These are phyloP conservation scores for Aspergillus texensis DNA, from an alignment of 2,329 filamentous ascomycete species.

Conservation along the genomic window DNA sequence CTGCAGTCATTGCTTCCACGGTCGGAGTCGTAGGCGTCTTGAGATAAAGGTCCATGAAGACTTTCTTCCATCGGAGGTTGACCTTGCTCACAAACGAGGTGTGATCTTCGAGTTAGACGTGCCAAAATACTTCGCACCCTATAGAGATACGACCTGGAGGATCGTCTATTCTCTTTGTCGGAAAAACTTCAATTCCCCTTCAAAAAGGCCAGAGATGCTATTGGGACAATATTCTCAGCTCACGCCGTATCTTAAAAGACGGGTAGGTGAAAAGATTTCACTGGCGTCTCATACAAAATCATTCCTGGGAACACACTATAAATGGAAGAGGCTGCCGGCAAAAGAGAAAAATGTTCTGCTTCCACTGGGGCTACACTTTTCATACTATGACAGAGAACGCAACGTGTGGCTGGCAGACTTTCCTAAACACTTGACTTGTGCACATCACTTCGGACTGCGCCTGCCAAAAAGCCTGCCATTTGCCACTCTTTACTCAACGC, in stretches of 20 bases:
- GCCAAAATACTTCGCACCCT: constrained; percentile 50
- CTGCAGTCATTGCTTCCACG: constrained; percentile 51
- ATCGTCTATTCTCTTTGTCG: constrained; percentile 45
- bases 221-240: constrained; percentile 40
- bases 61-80: constrained; percentile 24
- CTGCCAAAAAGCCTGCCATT: constrained; percentile 46
- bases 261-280: constrained; percentile 27
- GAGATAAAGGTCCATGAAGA: constrained; percentile 54
- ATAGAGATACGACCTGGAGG: constrained; percentile 57
- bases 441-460: constrained; percentile 47
- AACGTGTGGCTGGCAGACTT: constrained; percentile 44
- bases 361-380: constrained; percentile 50
- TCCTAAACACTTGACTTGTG: constrained; percentile 42
- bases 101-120: constrained; percentile 57
- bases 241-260: constrained; percentile 20
- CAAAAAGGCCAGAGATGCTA: constrained; percentile 24
- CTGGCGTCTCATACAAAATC: constrained; percentile 54
- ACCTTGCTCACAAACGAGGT: constrained; percentile 45
- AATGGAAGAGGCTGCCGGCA: constrained; percentile 44
- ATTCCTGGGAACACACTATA: constrained; percentile 53
- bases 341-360: constrained; percentile 47
- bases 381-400: constrained; percentile 50
- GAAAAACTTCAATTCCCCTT: constrained; percentile 16
- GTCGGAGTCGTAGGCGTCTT: constrained; percentile 40
- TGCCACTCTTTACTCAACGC: constrained; percentile 26